Percentiles rank a stretch among this genome's conserved stretches.
phyloP scores from a whole-genome alignment of 2,329 filamentous ascomycete species.

The Aspergillus amoenus region DNA sequence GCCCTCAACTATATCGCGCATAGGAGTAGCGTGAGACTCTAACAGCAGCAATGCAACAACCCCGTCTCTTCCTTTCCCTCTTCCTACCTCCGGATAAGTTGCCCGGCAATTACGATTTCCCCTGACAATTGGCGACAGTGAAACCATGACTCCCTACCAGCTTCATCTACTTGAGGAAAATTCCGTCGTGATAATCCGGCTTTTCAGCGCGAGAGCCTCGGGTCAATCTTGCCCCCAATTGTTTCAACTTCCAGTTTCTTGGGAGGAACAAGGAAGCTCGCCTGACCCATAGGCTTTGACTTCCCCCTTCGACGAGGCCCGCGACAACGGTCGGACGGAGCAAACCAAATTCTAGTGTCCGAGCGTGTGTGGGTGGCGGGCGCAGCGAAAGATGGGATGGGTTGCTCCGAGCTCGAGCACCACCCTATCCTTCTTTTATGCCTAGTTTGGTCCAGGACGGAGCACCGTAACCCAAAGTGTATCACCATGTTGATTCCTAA shows the following conservation, averaged over 20 bases:
- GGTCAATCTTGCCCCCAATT: slow-evolving; percentile 10
- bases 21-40: slow-evolving; percentile 8
- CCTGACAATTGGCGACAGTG: slow-evolving; percentile 6
- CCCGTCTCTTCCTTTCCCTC: slow-evolving; percentile 5
- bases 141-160: neutral
- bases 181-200: neutral
- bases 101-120: neutral
- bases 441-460: slow-evolving; percentile 9
- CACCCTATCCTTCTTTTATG: slow-evolving; percentile 12
- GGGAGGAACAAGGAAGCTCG: slow-evolving; percentile 2
- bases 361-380: slow-evolving; percentile 10
- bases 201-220: slow-evolving; percentile 7
- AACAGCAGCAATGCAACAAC: slow-evolving; percentile 5
- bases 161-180: neutral
- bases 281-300: neutral
- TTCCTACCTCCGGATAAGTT: neutral
- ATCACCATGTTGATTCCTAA: slow-evolving; percentile 7
- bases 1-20: slow-evolving; percentile 16
- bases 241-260: neutral
- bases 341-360: slow-evolving; percentile 12
- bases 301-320: slow-evolving; percentile 9
- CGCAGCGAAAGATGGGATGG: slow-evolving; percentile 7
- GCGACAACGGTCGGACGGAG: slow-evolving; percentile 13
- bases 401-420: slow-evolving; percentile 10
- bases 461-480: slow-evolving; percentile 14